A percentile compares a stretch with the other conserved stretches of the same genome.
These are phyloP conservation scores for Botrytis hyacinthi DNA, from an alignment of 2,329 filamentous ascomycete species.

Conservation along the genomic window DNA sequence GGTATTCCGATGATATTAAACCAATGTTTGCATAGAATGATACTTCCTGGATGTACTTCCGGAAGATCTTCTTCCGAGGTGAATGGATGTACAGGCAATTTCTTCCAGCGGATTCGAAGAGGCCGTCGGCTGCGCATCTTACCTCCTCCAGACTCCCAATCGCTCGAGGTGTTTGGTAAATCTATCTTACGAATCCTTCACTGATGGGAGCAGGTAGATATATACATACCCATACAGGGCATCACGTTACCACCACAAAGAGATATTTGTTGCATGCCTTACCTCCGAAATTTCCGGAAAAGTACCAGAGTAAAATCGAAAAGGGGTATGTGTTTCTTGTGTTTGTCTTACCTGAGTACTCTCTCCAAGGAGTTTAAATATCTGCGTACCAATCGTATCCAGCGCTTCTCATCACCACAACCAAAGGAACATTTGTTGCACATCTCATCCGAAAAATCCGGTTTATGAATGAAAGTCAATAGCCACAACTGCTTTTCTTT, in stretches of 20 bases:
- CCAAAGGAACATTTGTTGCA: background rate
- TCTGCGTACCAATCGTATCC: background rate
- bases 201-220: background rate
- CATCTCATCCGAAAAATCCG: background rate
- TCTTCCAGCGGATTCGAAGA: too few relatives aligned
- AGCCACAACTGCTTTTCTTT: background rate
- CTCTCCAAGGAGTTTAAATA: background rate
- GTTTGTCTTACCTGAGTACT: background rate
- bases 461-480: background rate
- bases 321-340: background rate
- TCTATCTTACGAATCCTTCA: background rate
- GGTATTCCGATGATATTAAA: background rate
- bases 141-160: background rate
- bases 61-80: too few relatives aligned
- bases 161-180: background rate
- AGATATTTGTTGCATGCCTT: background rate
- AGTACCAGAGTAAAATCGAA: background rate
- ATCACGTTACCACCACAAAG: background rate
- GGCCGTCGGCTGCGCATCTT: background rate
- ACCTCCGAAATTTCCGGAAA: background rate
- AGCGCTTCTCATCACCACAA: background rate
- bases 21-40: background rate
- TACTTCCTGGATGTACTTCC: background rate
- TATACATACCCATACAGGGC: background rate
- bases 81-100: background rate